Percentiles rank a stretch among this genome's conserved stretches.
Evolutionary conservation across 768 basidiomycete species (phyloP).

Genomic region (Tylopilus sp.): DNA sequence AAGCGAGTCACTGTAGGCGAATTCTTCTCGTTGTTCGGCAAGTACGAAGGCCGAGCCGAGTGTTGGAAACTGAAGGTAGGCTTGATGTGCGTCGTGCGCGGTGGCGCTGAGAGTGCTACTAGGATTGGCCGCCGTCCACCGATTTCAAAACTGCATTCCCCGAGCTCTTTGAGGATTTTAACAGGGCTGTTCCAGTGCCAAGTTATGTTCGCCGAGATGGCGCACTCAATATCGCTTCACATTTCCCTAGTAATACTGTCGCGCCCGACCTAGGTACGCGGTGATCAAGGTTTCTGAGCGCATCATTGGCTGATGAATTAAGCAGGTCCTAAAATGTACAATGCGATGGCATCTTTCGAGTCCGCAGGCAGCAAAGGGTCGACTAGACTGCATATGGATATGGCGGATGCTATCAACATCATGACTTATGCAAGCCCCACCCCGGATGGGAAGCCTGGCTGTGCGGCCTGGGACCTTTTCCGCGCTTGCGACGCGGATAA

Average conservation of each 20-base stretch:
- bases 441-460: constrained; percentile 63
- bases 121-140: constrained; percentile 92
- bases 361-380: constrained; percentile 71
- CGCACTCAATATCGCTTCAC: constrained; percentile 81
- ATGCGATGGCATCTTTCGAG: constrained; percentile 75
- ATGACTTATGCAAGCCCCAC: constrained; percentile 68
- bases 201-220: constrained; percentile 91
- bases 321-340: constrained; percentile 92
- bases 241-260: constrained; percentile 78
- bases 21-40: constrained; percentile 80
- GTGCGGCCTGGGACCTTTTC: constrained; percentile 91
- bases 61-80: constrained; percentile 77
- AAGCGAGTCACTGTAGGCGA: constrained; percentile 62
- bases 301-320: constrained; percentile 9
- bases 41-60: constrained; percentile 51
- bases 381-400: constrained; percentile 90
- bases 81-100: constrained; percentile 1
- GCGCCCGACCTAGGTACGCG: constrained; percentile 73
- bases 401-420: constrained; percentile 91
- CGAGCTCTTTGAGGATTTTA: constrained; percentile 83
- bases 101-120: constrained; percentile 8
- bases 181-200: constrained; percentile 77
- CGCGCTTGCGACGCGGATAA: constrained; percentile 76
- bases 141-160: constrained; percentile 86
- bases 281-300: background rate